A percentile compares a stretch with the other conserved stretches of the same genome.
Conservation (phyloP, 2,329 filamentous ascomycete genomes). For the Diaporthe vexans region DNA sequence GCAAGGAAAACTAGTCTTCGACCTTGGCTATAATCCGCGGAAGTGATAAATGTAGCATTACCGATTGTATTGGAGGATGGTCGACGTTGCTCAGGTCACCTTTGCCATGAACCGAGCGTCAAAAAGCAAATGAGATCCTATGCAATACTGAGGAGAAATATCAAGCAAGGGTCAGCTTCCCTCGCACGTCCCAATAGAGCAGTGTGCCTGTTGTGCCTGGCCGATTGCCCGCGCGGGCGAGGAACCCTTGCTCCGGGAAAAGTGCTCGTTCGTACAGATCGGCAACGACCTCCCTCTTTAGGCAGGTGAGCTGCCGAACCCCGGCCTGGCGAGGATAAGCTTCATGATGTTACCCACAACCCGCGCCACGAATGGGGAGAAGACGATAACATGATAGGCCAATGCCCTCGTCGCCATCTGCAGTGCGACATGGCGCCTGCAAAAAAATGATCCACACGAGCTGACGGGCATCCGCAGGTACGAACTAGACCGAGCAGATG, state of each 20-base stretch:
- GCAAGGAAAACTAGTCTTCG: too few relatives aligned
- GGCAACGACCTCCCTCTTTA: conserved; percentile 7
- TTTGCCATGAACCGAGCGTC: background rate
- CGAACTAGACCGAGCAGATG: background rate
- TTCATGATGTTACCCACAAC: conserved; percentile 18
- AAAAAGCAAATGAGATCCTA: background rate
- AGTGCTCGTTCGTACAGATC: background rate
- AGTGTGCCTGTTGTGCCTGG: conserved; percentile 19
- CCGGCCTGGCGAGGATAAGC: conserved; percentile 24
- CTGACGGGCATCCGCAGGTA: conserved; percentile 6
- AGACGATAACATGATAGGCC: conserved; percentile 17
- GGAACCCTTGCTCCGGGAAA: background rate
- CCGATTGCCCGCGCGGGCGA: background rate
- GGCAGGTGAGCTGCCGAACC: background rate
- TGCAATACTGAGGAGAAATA: background rate
- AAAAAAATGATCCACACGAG: background rate
- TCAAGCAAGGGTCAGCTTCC: conserved; percentile 3
- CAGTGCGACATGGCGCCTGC: conserved; percentile 23
- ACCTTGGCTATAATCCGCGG: background rate
- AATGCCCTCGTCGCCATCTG: conserved; percentile 26
- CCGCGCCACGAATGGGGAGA: conserved; percentile 10
- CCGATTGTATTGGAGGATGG: background rate
- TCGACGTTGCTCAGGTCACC: background rate
- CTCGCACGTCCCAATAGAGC: background rate
- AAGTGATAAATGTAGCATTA: background rate